Conservation (phyloP, 129 eudicot species). For the Flaveria brownii region DNA sequence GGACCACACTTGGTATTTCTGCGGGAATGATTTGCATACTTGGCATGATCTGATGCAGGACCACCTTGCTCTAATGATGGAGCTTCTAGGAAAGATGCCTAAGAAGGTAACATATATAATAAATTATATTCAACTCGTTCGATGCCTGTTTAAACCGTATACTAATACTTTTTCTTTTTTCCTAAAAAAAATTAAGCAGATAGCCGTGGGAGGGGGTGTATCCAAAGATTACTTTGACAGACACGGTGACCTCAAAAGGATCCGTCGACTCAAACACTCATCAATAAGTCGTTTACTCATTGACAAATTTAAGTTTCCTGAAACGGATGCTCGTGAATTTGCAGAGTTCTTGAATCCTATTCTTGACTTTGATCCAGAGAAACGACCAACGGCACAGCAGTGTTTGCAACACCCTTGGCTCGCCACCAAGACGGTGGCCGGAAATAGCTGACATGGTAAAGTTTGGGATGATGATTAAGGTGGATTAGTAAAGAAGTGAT, state of each 20-base stretch:
- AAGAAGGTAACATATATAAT: constrained; percentile 53
- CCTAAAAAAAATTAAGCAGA: constrained; percentile 42
- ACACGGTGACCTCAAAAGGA: constrained; percentile 94
- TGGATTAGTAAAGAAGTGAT: constrained; percentile 51
- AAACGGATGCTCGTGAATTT: constrained; percentile 74
- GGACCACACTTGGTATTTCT: constrained; percentile 6
- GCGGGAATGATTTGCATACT: constrained; percentile 8
- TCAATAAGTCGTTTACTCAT: constrained; percentile 68
- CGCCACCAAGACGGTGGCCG: constrained; percentile 33
- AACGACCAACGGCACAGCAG: constrained; percentile 91
- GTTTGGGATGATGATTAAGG: constrained; percentile 51
- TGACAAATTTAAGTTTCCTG: constrained; percentile 67
- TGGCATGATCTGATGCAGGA: constrained; percentile 61
- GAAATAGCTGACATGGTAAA: constrained; percentile 44
- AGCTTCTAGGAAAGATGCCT: constrained; percentile 94
- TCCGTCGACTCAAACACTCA: constrained; percentile 76
- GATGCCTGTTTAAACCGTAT: neutral
- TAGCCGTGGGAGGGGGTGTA: constrained; percentile 63
- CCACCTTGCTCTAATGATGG: constrained; percentile 99
- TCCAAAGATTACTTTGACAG: constrained; percentile 97
- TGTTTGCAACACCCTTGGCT: constrained; percentile 97
- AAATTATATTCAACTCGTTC: neutral
- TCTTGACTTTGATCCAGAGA: constrained; percentile 86
- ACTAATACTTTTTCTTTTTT: neutral
- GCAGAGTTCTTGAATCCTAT: constrained; percentile 74